These are phyloP conservation scores for Oemleria cerasiformis DNA, from an alignment of 306 rosid genomes.

Conservation along the genomic window DNA sequence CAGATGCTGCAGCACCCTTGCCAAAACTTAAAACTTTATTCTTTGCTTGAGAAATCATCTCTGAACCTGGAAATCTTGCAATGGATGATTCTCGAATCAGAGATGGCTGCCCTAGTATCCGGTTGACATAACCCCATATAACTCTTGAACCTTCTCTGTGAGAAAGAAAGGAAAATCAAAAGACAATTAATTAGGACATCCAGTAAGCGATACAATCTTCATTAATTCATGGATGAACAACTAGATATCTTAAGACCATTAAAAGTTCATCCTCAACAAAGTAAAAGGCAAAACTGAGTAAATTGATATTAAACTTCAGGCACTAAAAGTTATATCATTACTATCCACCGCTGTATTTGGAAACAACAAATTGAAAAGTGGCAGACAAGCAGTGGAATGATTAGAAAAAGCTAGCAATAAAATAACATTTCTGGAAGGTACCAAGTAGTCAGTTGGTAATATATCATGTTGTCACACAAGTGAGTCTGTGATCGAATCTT, in stretches of 20 bases:
- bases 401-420: not conserved
- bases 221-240: not conserved
- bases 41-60: constrained; percentile 63
- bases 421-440: not conserved
- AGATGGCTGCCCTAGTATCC: constrained; percentile 97
- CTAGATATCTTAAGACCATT: not conserved
- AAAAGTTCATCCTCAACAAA: not conserved
- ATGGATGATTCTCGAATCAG: constrained; percentile 95
- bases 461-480: not conserved
- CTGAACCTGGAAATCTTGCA: constrained; percentile 77
- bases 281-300: not conserved
- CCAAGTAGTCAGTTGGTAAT: not conserved
- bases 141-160: constrained; percentile 95
- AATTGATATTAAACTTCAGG: not conserved
- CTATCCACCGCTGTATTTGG: not conserved
- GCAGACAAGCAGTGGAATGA: not conserved
- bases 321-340: not conserved
- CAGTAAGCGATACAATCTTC: not conserved
- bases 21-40: constrained; percentile 49
- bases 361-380: not conserved
- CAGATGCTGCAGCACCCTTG: constrained; percentile 45
- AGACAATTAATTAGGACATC: constrained; percentile 27
- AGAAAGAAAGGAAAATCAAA: constrained; percentile 18
- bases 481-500: not conserved
- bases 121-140: constrained; percentile 91